These are phyloP conservation scores for Juglanconis oblonga DNA, from an alignment of 2,329 filamentous ascomycete species.

Conservation along the genomic window DNA sequence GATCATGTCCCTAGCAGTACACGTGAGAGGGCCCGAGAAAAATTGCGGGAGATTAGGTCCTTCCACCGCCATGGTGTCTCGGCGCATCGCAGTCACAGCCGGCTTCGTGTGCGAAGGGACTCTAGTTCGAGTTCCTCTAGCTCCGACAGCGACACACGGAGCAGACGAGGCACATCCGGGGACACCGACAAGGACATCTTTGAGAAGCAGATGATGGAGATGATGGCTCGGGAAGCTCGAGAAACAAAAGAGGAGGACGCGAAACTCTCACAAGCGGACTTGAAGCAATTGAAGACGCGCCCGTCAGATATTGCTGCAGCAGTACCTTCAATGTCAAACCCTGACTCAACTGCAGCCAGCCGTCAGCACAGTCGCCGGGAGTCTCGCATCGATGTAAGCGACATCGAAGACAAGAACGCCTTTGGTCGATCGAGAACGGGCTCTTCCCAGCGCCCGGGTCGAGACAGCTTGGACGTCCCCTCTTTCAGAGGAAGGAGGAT, in stretches of 20 bases:
- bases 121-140: slow-evolving; percentile 62
- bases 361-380: slow-evolving; percentile 33
- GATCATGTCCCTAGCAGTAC: slow-evolving; percentile 49
- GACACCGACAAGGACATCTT: slow-evolving; percentile 51
- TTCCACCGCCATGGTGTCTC: slow-evolving; percentile 52
- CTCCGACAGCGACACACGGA: slow-evolving; percentile 47
- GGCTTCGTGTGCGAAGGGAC: slow-evolving; percentile 49
- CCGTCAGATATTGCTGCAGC: slow-evolving; percentile 31
- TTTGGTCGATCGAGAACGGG: slow-evolving; percentile 18
- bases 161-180: slow-evolving; percentile 45
- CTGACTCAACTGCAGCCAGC: slow-evolving; percentile 27
- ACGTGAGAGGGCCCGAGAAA: slow-evolving; percentile 58
- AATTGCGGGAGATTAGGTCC: slow-evolving; percentile 55
- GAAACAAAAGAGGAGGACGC: slow-evolving; percentile 41
- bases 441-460: slow-evolving; percentile 32
- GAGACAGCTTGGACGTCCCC: slow-evolving; percentile 49
- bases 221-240: slow-evolving; percentile 53
- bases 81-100: slow-evolving; percentile 45
- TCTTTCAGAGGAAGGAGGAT: slow-evolving; percentile 29
- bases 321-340: slow-evolving; percentile 27
- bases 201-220: slow-evolving; percentile 61
- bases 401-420: slow-evolving; percentile 32
- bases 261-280: slow-evolving; percentile 27
- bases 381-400: slow-evolving; percentile 38
- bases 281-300: slow-evolving; percentile 31